Conservation (phyloP, 257 asterid species). For the Capsicum baccatum region DNA sequence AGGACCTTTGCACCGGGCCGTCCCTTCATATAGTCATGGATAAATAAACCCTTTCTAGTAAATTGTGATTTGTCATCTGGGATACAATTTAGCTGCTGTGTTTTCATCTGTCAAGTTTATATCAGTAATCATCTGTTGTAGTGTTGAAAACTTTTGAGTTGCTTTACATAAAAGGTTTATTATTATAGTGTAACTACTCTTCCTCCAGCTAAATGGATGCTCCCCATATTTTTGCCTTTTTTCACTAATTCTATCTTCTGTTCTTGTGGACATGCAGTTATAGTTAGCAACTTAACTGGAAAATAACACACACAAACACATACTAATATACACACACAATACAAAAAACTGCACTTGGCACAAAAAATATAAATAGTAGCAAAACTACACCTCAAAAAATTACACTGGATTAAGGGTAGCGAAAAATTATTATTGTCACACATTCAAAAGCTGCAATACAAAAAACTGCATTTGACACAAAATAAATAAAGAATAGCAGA, state of each 20-base stretch:
- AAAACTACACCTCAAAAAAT: too few species aligned
- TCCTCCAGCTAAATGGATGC: neutral
- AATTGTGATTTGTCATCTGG: slow-evolving; percentile 7
- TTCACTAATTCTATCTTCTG: neutral
- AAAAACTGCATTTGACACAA: too few species aligned
- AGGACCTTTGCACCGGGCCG: too few species aligned
- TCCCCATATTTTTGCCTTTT: neutral
- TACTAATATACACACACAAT: too few species aligned
- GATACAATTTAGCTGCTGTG: neutral
- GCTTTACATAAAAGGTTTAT: neutral
- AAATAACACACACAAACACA: neutral
- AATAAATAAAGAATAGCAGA: too few species aligned
- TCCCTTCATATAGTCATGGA: neutral
- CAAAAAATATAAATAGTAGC: too few species aligned
- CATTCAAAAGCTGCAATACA: too few species aligned
- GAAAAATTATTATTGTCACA: too few species aligned
- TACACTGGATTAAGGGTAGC: too few species aligned
- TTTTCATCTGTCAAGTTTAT: neutral
- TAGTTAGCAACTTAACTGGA: neutral
- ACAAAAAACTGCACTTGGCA: too few species aligned
- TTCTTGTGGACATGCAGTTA: neutral
- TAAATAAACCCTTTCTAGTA: neutral
- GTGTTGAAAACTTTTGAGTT: neutral
- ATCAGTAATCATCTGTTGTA: neutral
- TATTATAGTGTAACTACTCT: neutral